Evolutionary conservation across 2,329 filamentous ascomycete genomes (phyloP), one percentile per base, ranked within the genome.

Genomic region (Berkeleyomyces basicola): DNA sequence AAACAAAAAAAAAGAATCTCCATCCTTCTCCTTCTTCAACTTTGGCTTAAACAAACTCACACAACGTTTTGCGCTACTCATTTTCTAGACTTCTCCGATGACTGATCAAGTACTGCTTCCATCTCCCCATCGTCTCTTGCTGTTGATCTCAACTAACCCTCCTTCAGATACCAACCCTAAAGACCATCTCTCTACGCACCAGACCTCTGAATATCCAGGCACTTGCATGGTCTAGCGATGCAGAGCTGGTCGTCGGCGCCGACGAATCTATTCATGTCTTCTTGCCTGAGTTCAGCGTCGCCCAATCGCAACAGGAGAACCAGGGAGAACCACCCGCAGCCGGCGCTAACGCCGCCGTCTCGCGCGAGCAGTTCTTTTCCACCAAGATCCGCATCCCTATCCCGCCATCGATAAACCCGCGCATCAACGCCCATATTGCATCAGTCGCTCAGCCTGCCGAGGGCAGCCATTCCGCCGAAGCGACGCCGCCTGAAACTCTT

Each of bases 211-310:
- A 75, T 37, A 73, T 73, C 3, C 75, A 75, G 63, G 71, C 74
- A 1, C 66, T 77, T 7, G 68, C 77, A 43, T 83, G 80, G 78
- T 83, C 81, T 31, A 77, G 77, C 65, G 81, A 83, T 61, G 79
- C 77, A 33, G 81, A 82, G 67, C 72, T 83, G 4, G 81, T 80
- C 42, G 74, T 82, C 40, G 77, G 76, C 2, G 77, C 78, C n/a
- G 78, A 81, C 65, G 81, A 83, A 68, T 78, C 77, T 49, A 72
- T 82, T 39, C 73, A 77, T 66, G 70, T 82, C 57, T 80, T 76
- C 64, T 68, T 81, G 4, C 79, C 79, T 3, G 75, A 79, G 51
- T 80, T 72, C 63, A 67, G 69, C 0, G 63, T 60, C 4, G 67
- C 65, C 6, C 67, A 67, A 11, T 53, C 51, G 16, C 37, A 59